A percentile compares a stretch with the other conserved stretches of the same genome.
Conservation (phyloP, 2,329 filamentous ascomycete species). For the Aspergillus novofumigatus region DNA sequence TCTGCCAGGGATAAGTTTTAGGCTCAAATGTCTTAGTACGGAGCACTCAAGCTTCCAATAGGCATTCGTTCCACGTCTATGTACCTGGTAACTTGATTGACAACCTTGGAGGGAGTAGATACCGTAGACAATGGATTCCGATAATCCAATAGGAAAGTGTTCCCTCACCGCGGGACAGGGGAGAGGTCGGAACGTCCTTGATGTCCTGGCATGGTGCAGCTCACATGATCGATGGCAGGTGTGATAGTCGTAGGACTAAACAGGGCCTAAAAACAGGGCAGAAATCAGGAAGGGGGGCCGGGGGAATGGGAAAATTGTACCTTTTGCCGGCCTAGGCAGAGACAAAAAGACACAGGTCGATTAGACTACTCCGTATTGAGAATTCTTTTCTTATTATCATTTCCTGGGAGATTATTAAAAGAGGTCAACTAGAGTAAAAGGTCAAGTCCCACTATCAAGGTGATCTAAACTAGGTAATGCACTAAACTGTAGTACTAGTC, state of each 20-base stretch:
- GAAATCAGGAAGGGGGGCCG: not conserved
- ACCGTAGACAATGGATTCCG: not conserved
- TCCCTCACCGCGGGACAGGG: conserved; percentile 8
- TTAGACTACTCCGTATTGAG: not conserved
- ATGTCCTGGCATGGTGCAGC: conserved; percentile 17
- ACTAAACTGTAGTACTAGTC: not conserved
- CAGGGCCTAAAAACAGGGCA: conserved; percentile 1
- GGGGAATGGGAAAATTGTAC: not conserved
- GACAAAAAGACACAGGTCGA: conserved; percentile 1
- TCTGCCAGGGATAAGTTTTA: not conserved
- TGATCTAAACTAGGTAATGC: not conserved
- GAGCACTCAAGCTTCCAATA: not conserved
- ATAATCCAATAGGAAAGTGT: conserved; percentile 10
- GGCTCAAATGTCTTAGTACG: not conserved
- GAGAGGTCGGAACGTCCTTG: conserved; percentile 7
- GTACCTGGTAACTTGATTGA: not conserved
- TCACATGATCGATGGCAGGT: conserved; percentile 12
- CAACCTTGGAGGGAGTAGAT: conserved; percentile 2
- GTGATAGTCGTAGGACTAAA: not conserved
- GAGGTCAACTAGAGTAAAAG: not conserved
- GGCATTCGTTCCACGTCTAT: not conserved
- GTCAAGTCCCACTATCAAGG: not conserved
- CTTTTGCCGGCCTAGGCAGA: not conserved
- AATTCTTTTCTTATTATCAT: not conserved
- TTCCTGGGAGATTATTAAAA: not conserved